Percentiles rank a stretch among this genome's conserved stretches.
These are phyloP conservation scores for Penicillium bovifimosum DNA, from an alignment of 495 filamentous ascomycete genomes.

Conservation along the genomic window DNA sequence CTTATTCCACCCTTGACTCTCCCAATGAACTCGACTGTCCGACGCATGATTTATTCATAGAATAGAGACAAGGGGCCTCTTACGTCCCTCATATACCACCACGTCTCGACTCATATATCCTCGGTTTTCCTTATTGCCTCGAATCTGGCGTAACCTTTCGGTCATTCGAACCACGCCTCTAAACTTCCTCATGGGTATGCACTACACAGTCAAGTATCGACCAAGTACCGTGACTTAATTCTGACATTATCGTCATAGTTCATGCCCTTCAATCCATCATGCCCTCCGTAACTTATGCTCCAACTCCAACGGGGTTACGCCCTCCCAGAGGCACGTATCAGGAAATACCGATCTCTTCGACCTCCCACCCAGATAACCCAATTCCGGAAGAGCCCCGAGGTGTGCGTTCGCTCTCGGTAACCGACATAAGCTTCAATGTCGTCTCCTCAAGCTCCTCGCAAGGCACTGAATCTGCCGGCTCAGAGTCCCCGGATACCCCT, in stretches of 20 bases:
- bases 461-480: conserved; percentile 33
- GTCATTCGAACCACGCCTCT: not conserved
- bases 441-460: conserved; percentile 30
- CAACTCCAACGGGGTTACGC: conserved; percentile 22
- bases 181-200: conserved; percentile 17
- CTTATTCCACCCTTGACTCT: conserved; percentile 24
- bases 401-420: conserved; percentile 36
- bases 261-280: conserved; percentile 31
- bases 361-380: conserved; percentile 52
- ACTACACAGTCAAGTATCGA: not conserved
- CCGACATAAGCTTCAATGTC: conserved; percentile 41
- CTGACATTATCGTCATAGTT: conserved; percentile 15
- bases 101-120: not conserved
- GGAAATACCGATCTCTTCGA: conserved; percentile 40
- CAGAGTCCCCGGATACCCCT: conserved; percentile 44
- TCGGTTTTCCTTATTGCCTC: not conserved
- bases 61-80: not conserved
- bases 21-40: not conserved
- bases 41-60: not conserved
- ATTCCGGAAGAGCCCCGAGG: conserved; percentile 50
- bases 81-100: not conserved
- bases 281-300: conserved; percentile 26
- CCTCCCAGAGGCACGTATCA: conserved; percentile 26
- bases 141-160: not conserved
- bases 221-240: conserved; percentile 1